phyloP scores from a whole-genome alignment of 306 rosid species.

The Inga laurina region DNA sequence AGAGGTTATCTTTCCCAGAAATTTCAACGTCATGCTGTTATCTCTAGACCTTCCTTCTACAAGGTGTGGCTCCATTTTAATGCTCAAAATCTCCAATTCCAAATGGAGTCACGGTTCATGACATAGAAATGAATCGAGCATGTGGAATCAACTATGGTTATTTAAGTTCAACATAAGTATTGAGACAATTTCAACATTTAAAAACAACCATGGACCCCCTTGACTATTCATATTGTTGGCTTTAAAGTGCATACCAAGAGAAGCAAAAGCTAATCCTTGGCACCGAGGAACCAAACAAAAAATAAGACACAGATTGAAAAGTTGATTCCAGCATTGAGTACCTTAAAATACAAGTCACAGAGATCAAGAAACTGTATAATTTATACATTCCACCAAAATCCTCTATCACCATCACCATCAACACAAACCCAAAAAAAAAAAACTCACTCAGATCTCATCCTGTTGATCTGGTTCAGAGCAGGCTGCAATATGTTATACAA shows the following conservation, averaged over 20 bases:
- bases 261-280: neutral
- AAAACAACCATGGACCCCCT: neutral
- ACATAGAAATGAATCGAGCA: neutral
- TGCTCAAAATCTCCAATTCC: neutral
- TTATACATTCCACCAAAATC: constrained; percentile 34
- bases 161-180: neutral
- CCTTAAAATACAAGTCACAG: constrained; percentile 34
- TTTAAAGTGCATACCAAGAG: neutral
- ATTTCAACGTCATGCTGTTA: neutral
- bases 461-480: constrained; percentile 86
- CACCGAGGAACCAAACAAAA: neutral
- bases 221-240: neutral
- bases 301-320: neutral
- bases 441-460: constrained; percentile 71
- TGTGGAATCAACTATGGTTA: neutral
- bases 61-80: neutral
- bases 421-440: neutral
- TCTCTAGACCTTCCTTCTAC: neutral
- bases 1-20: neutral
- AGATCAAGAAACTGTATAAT: constrained; percentile 20
- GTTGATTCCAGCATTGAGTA: constrained; percentile 15
- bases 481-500: constrained; percentile 86
- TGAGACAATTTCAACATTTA: neutral
- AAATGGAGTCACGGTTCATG: neutral
- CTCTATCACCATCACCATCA: neutral